Percentiles rank a stretch among this genome's conserved stretches.
Conservation (phyloP, 768 basidiomycete genomes). For the Epithele typhae region DNA sequence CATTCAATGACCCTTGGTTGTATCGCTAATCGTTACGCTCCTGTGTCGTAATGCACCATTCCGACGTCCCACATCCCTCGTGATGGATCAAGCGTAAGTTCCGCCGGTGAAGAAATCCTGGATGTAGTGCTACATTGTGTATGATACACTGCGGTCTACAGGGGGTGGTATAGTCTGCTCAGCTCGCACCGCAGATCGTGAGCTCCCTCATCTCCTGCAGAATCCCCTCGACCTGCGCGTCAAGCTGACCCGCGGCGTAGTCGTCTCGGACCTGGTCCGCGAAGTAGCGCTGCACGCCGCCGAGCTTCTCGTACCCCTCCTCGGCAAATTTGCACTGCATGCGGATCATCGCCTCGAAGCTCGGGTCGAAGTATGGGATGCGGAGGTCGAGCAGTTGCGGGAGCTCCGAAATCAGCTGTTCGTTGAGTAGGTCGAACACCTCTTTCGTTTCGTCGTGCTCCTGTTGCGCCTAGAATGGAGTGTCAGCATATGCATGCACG, state of each 20-base stretch:
- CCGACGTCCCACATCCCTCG: too few relatives aligned
- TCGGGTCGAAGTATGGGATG: constrained; percentile 97
- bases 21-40: too few relatives aligned
- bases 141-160: constrained; percentile 3
- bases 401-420: constrained; percentile 85
- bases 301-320: constrained; percentile 96
- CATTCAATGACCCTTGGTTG: too few relatives aligned
- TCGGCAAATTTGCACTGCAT: constrained; percentile 98
- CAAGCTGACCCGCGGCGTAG: constrained; percentile 94
- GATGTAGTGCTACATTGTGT: constrained; percentile 1
- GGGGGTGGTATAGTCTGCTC: constrained; percentile 4
- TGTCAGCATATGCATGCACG: too few relatives aligned
- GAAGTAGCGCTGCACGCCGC: constrained; percentile 93
- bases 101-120: neutral
- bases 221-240: constrained; percentile 97
- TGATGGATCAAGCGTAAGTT: too few relatives aligned
- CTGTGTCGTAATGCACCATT: too few relatives aligned
- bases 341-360: constrained; percentile 97
- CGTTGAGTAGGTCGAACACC: constrained; percentile 89
- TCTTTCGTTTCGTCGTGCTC: constrained; percentile 95
- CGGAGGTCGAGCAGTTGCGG: constrained; percentile 92
- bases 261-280: constrained; percentile 88
- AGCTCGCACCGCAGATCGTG: constrained; percentile 77
- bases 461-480: constrained; percentile 77
- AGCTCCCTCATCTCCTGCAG: constrained; percentile 95